Base-by-base conservation (phyloP, 257 asterid genomes). In the Leptodermis oblonga region DNA sequence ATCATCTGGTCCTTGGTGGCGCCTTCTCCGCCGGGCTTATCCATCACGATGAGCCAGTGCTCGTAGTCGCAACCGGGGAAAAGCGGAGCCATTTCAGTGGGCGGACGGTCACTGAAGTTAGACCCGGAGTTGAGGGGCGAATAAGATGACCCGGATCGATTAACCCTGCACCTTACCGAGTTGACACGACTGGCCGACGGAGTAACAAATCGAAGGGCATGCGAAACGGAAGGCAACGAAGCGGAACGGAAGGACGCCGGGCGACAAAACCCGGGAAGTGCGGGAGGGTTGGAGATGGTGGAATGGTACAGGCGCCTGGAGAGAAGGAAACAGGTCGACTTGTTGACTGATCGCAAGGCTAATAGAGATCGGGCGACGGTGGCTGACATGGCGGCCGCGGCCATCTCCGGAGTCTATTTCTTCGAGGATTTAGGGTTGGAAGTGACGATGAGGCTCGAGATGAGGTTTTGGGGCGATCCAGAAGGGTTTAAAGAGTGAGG, bases 31-130 rank as follows among this genome's bases (percentile, higher is more conserved):
- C 97, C 98, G 11, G 97, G 98, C 82, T 90, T 88, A 72, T 93
- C 98, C 95, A 92, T 90, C 67, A 92, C 97, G 26, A 93, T 90
- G 20, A 93, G 96, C 98, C 97, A 92, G 77, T 90, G 98, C 82
- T 93, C 95, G 36, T 93, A 93, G 68, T 93, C 98, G 73, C 98
- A 90, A 0, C 97, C 98, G 0, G 97, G 98, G 72, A 90, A 90
- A 33, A 93, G 92, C 70, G 98, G 96, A 41, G 98, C 98, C 90
- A 93, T 84, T 74, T 93, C 97, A 30, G 94, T 90, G 31, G 98
- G 96, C 23, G 95, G 95, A 4, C 95, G 95, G 85, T 90, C 97
- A 79, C 88, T 84, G 79, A 82, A 83, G 73, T 85, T 86, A 42
- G 96, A 82, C 23, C 95, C 92, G 61, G 95, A 87, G 62, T 88